A percentile compares a stretch with the other conserved stretches of the same genome.
These are phyloP conservation scores for Euptelea pleiosperma DNA, from an alignment of 164 flowering plant genomes.

Conservation along the genomic window DNA sequence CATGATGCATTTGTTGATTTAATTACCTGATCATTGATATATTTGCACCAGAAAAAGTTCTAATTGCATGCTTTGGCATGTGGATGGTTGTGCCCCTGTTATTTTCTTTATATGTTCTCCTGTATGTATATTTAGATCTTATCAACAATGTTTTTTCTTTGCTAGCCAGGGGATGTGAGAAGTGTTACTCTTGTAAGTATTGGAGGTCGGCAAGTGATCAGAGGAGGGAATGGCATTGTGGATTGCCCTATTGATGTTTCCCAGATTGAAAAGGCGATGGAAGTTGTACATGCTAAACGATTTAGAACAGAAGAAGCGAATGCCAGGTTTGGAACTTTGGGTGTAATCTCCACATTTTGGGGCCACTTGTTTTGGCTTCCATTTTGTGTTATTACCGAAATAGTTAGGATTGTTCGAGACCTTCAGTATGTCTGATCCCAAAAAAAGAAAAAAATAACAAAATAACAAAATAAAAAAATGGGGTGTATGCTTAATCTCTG, in stretches of 20 bases:
- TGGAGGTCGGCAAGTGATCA: conserved; percentile 64
- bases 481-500: conserved; percentile 6
- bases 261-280: conserved; percentile 35
- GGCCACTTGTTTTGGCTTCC: conserved; percentile 3
- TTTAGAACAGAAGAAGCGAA: conserved; percentile 46
- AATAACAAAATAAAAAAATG: no score
- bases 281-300: conserved; percentile 33
- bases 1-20: no score
- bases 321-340: conserved; percentile 49
- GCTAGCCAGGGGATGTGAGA: conserved; percentile 86
- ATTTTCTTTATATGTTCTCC: background rate
- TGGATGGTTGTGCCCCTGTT: background rate
- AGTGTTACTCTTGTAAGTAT: conserved; percentile 69
- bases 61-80: background rate
- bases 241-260: conserved; percentile 62
- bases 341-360: conserved; percentile 5
- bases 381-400: background rate
- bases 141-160: conserved; percentile 10
- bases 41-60: background rate
- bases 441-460: background rate
- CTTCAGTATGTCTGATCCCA: background rate
- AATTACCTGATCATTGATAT: no score
- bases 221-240: conserved; percentile 82
- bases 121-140: conserved; percentile 4
- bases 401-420: background rate